Evolutionary conservation across 305 asterid genomes (phyloP), one percentile per base, ranked within the genome.

Genomic region (Fraxinus ornus): DNA sequence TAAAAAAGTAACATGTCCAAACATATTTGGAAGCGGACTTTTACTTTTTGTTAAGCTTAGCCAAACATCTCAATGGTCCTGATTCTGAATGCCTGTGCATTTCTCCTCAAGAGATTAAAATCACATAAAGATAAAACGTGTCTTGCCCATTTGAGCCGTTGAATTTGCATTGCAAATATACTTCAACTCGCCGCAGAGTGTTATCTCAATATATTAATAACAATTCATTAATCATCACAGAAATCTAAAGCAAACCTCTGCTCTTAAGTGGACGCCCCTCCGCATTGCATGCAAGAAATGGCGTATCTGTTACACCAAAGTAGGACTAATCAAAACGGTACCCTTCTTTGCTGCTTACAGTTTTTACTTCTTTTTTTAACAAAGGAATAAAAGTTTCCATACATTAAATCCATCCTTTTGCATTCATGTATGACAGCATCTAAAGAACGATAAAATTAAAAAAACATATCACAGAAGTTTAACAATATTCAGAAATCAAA

Each of bases 231-330:
- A 41, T 19, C 64, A 80, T 75, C 19, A 77, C 68, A 83, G 64
- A 47, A 78, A 10, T 41, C 57, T 37, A 85, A 19, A 77, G 12
- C 86, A 84, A 84, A 89, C 92, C 92, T 89, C 89, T 0, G 87
- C 70, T 77, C 72, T 83, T 70, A 79, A 71, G 84, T 81, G 79
- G 78, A 82, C 88, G 5, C 68, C 82, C 87, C 90, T 83, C 75
- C 86, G 83, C 83, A 86, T 78, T 15, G 92, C 87, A 84, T 82
- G 81, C 83, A 86, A 81, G 80, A 86, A 86, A 17, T 87, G 89
- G 57, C 88, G 90, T 73, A 86, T 84, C 92, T 89, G 88, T 84
- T 76, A 52, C 72, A 81, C 64, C 17, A 28, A 81, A 81, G 70
- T 55, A 9, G 68, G 74, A 24, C 36, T 66, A 70, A 80, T 64